Evolutionary conservation across 805 yeast genomes (phyloP).

Genomic region (Cyberlindnera euphorbiae): DNA sequence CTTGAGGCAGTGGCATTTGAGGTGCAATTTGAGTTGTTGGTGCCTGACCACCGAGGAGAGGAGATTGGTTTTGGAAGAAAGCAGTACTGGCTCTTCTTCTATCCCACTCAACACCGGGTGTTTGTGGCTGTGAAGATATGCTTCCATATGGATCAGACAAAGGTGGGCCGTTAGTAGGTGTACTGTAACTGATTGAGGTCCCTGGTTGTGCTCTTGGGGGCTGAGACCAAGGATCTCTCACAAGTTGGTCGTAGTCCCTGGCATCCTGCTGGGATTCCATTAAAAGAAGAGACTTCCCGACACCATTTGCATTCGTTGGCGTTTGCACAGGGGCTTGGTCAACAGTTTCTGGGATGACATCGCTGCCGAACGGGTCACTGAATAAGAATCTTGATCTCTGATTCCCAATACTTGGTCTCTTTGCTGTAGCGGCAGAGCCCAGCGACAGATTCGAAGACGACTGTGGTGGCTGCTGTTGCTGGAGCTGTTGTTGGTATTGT

Average conservation of each 20-base stretch:
- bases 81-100: constrained; percentile 52
- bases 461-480: too few relatives aligned
- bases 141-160: constrained; percentile 11
- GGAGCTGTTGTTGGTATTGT: too few relatives aligned
- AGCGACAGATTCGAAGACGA: constrained; percentile 6
- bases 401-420: constrained; percentile 50
- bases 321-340: constrained; percentile 15
- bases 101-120: constrained; percentile 41
- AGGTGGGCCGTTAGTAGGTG: constrained; percentile 4
- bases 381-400: constrained; percentile 68
- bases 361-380: constrained; percentile 54
- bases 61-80: constrained; percentile 37
- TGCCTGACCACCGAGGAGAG: constrained; percentile 21
- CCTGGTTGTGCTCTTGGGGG: constrained; percentile 6
- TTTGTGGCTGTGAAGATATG: constrained; percentile 33
- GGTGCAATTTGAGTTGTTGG: constrained; percentile 22
- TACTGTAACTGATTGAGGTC: constrained; percentile 5
- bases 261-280: constrained; percentile 35
- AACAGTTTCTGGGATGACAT: constrained; percentile 20
- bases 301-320: constrained; percentile 28
- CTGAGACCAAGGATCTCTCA: constrained; percentile 39
- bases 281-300: constrained; percentile 37
- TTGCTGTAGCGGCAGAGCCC: constrained; percentile 31
- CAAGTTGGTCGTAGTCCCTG: constrained; percentile 37
- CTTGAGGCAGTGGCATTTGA: constrained; percentile 9